Base-by-base conservation (phyloP, 2,329 filamentous ascomycete species). In the Hymenoscyphus scutula region DNA sequence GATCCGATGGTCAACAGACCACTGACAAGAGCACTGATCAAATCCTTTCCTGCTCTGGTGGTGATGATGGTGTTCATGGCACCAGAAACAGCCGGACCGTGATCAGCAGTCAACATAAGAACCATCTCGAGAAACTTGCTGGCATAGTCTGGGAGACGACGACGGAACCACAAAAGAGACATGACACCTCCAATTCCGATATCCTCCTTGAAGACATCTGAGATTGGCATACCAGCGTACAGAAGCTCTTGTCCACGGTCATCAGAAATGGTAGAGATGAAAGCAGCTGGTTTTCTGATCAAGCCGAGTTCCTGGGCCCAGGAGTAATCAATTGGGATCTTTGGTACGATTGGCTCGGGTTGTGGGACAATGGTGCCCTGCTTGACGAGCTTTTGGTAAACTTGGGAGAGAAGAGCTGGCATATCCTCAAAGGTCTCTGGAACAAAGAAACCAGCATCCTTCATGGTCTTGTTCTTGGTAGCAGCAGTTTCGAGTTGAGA, bases 1-100 rank as follows among this genome's bases (percentile, higher is more conserved):
- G 94, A 97, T 75, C 95, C 95, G 74, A 99, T 99, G 73, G 95
- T 99, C 76, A 99, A 83, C 60, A 99, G 90, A 92, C 95, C 95
- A 73, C 91, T 91, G 62, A 99, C 95, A 67, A 99, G 86, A 56
- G 95, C 90, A 74, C 89, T 93, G 83, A 99, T 98, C 71, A 99
- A 83, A 77, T 99, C 95, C 86, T 99, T 99, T 78, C 95, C 95
- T 68, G 95, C 95, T 90, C 95, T 91, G 64, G 95, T 99, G 67
- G 95, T 99, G 78, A 99, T 98, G 78, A 99, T 99, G 77, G 95
- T 99, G 89, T 99, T 99, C 95, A 99, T 99, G 79, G 95, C 95
- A 86, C 95, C 95, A 73, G 95, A 99, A 73, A 99, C 95, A 73
- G 95, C 95, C 60, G 95, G 95, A 80, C 95, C 95, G 88, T 99